phyloP scores from a whole-genome alignment of 1,139 yeast genomes.

The Debaryomyces nepalensis region DNA sequence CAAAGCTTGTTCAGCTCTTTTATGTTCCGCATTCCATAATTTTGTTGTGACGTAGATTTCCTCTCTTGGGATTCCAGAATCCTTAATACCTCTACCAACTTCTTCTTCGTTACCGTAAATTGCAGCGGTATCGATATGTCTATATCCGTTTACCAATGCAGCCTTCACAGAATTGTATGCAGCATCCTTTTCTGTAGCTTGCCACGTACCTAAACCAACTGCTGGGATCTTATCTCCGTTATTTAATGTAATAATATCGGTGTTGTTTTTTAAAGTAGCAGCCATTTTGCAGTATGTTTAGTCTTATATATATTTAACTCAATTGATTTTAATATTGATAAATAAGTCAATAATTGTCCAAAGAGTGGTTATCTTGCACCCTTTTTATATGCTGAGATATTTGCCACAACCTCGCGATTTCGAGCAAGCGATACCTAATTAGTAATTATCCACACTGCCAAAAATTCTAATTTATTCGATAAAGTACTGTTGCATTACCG shows the following conservation, averaged over 20 bases:
- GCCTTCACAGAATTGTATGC: constrained; percentile 62
- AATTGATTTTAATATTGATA: neutral
- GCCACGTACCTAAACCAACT: constrained; percentile 83
- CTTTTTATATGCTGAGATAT: too few relatives aligned
- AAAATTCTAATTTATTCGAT: too few relatives aligned
- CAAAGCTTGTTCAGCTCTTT: constrained; percentile 61
- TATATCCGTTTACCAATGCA: constrained; percentile 73
- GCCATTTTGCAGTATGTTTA: constrained; percentile 6
- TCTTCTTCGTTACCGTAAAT: constrained; percentile 67
- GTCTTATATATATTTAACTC: neutral
- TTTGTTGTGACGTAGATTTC: constrained; percentile 82
- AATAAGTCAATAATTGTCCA: neutral
- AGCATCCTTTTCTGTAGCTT: constrained; percentile 60
- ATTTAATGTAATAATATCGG: constrained; percentile 50
- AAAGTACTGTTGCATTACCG: constrained; percentile 1
- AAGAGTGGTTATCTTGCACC: too few relatives aligned
- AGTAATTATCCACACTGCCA: too few relatives aligned
- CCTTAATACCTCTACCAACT: constrained; percentile 68
- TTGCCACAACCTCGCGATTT: too few relatives aligned
- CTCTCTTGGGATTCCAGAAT: constrained; percentile 69
- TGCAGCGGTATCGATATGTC: constrained; percentile 81
- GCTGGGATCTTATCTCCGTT: constrained; percentile 69
- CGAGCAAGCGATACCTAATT: too few relatives aligned
- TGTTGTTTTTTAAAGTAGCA: constrained; percentile 20
- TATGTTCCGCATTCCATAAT: constrained; percentile 72